Percentiles rank a stretch among this genome's conserved stretches.
Conservation (phyloP, 176 grass and related monocot species). For the Aegilops umbellulata region DNA sequence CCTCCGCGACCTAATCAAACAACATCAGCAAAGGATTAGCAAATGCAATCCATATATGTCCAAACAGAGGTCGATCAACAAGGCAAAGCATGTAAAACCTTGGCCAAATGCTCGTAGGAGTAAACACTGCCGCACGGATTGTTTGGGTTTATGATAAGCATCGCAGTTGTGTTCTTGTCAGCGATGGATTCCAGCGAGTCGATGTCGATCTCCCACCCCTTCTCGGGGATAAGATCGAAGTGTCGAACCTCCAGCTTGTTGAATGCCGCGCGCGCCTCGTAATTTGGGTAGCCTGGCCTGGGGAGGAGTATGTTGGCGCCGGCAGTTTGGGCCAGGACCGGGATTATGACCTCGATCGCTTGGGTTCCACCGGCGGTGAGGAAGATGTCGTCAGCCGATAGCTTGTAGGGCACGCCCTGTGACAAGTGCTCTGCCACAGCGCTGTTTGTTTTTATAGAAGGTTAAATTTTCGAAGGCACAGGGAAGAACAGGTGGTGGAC, state of each 20-base stretch:
- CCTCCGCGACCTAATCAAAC: conserved; percentile 41
- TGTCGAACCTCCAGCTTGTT: conserved; percentile 34
- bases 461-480: neutral
- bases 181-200: conserved; percentile 46
- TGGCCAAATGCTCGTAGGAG: conserved; percentile 38
- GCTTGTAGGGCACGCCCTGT: conserved; percentile 36
- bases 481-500: neutral
- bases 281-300: conserved; percentile 43
- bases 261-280: conserved; percentile 30
- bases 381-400: conserved; percentile 52
- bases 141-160: conserved; percentile 58
- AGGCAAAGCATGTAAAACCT: conserved; percentile 16
- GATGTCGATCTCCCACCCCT: conserved; percentile 54
- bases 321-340: conserved; percentile 27
- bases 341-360: conserved; percentile 55
- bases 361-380: conserved; percentile 55
- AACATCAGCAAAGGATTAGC: neutral
- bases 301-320: conserved; percentile 64
- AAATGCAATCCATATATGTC: neutral
- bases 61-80: neutral
- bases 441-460: neutral
- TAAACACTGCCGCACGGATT: conserved; percentile 71
- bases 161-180: conserved; percentile 55
- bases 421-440: conserved; percentile 53
- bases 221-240: conserved; percentile 55